Conservation (phyloP, 345 rosid species). For the Triadica sebifera region DNA sequence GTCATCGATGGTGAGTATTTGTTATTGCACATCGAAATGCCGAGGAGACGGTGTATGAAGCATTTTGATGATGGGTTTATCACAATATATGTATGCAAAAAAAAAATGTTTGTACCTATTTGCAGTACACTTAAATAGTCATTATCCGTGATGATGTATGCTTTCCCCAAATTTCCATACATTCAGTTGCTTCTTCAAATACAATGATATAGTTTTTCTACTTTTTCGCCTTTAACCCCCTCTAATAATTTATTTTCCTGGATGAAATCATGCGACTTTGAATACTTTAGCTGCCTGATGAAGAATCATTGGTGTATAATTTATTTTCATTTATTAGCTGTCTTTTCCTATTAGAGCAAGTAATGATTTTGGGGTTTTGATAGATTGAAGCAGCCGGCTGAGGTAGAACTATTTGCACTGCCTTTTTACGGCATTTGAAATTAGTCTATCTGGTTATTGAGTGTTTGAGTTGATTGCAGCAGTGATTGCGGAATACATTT, state of each 20-base stretch:
- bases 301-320: neutral
- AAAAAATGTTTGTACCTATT: slow-evolving; percentile 4
- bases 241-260: neutral
- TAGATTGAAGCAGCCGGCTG: neutral
- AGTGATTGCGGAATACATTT: neutral
- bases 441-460: no score
- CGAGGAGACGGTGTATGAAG: slow-evolving; percentile 8
- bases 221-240: neutral
- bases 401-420: neutral
- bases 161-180: slow-evolving; percentile 10
- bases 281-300: neutral
- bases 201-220: slow-evolving; percentile 1
- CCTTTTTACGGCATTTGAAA: neutral
- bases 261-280: neutral
- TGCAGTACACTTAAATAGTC: slow-evolving; percentile 3
- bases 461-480: slow-evolving; percentile 1
- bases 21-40: slow-evolving; percentile 7
- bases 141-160: slow-evolving; percentile 10
- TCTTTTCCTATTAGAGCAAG: neutral
- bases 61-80: slow-evolving; percentile 15
- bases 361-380: neutral
- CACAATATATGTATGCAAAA: slow-evolving; percentile 4
- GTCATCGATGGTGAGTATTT: slow-evolving; percentile 10
- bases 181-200: slow-evolving; percentile 2
- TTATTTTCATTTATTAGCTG: neutral